Evolutionary conservation across 139 green algal genomes (phyloP).

Genomic region (Closterium sp.): DNA sequence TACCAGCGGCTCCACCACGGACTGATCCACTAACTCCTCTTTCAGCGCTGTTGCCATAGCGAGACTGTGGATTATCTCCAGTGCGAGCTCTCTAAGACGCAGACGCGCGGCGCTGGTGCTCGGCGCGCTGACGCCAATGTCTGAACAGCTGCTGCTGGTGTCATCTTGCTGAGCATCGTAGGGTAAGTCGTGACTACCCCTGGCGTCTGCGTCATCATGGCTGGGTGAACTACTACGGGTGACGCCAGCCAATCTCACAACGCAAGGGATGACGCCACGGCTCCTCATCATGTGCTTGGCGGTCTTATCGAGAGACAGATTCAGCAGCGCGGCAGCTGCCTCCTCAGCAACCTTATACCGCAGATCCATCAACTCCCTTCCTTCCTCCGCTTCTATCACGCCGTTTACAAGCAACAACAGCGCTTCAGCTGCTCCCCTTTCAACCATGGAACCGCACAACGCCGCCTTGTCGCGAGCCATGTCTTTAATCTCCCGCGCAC

Average conservation of each 20-base stretch:
- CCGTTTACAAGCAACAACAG: not conserved
- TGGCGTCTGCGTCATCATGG: not conserved
- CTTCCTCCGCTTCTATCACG: not conserved
- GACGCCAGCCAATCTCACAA: not conserved
- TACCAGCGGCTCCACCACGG: not conserved
- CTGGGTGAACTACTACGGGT: not conserved
- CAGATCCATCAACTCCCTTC: not conserved
- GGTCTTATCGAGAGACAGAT: not conserved
- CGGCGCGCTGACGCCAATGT: no score
- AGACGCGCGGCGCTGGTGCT: not conserved
- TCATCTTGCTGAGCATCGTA: not conserved
- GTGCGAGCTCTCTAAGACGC: not conserved
- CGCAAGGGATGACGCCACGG: not conserved
- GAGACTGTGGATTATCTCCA: not conserved
- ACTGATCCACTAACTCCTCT: not conserved
- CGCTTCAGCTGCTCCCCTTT: not conserved
- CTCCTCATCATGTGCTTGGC: not conserved
- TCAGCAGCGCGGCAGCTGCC: not conserved
- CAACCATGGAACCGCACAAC: not conserved
- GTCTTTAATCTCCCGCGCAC: not conserved
- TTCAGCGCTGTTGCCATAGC: not conserved
- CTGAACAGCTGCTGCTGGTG: not conserved
- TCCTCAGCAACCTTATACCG: not conserved
- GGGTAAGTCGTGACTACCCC: not conserved
- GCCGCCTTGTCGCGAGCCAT: not conserved